These are phyloP conservation scores for Hordeum marinum DNA, from an alignment of 176 grass and related monocot species.

Conservation along the genomic window DNA sequence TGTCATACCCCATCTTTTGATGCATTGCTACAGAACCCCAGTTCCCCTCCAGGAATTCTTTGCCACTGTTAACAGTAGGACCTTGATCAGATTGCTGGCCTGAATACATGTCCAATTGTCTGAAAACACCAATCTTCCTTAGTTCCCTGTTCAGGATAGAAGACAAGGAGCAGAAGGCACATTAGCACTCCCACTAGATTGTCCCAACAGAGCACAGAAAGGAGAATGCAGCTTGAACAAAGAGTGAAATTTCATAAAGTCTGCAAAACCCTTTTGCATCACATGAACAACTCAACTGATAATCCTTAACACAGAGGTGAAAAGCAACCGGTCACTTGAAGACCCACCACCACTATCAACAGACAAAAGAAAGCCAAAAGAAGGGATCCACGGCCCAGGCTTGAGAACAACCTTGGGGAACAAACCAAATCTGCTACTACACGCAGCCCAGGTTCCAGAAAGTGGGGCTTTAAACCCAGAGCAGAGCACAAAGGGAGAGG, in stretches of 20 bases:
- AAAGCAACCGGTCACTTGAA: constrained; percentile 53
- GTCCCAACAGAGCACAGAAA: constrained; percentile 2
- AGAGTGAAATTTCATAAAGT: constrained; percentile 30
- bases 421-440: constrained; percentile 46
- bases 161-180: constrained; percentile 22
- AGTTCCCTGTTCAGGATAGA: constrained; percentile 19
- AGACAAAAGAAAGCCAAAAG: constrained; percentile 34
- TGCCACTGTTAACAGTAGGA: constrained; percentile 36
- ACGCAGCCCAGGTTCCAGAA: constrained; percentile 32
- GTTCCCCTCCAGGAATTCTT: constrained; percentile 44
- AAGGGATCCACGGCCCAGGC: constrained; percentile 38
- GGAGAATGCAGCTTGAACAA: not conserved
- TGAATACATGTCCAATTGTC: constrained; percentile 52
- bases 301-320: constrained; percentile 44
- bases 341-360: constrained; percentile 32
- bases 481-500: constrained; percentile 50
- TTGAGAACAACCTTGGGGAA: constrained; percentile 29
- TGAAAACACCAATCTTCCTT: constrained; percentile 23
- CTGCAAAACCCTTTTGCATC: constrained; percentile 36
- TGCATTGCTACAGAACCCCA: constrained; percentile 64
- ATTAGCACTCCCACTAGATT: constrained; percentile 18
- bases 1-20: constrained; percentile 60
- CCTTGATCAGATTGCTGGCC: constrained; percentile 54
- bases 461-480: constrained; percentile 62
- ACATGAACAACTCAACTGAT: constrained; percentile 44